phyloP scores from a whole-genome alignment of 257 asterid species.

The Prunella vulgaris region DNA sequence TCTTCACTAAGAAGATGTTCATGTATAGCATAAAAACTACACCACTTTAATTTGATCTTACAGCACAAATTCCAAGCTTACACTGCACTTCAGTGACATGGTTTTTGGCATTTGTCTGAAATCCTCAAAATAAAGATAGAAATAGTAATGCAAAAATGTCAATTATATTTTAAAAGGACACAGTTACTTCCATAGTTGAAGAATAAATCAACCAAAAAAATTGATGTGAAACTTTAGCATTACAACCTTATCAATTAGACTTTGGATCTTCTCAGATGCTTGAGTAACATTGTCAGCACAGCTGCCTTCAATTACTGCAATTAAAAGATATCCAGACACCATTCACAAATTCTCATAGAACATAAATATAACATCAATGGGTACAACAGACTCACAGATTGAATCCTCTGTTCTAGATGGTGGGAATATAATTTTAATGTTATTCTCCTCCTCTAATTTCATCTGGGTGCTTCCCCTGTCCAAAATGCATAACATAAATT shows the following conservation, averaged over 20 bases:
- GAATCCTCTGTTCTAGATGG: conserved; percentile 54
- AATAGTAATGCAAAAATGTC: neutral
- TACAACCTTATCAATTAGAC: conserved; percentile 61
- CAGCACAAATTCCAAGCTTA: neutral
- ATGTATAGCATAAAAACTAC: neutral
- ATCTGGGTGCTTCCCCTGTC: conserved; percentile 65
- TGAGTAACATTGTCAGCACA: conserved; percentile 64
- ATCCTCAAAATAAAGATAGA: neutral
- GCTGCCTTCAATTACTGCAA: conserved; percentile 76
- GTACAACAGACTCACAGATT: conserved; percentile 57
- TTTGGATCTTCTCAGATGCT: conserved; percentile 63
- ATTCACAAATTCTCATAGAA: neutral
- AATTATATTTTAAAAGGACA: neutral
- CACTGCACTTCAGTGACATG: neutral
- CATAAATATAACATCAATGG: neutral
- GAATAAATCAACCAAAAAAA: neutral
- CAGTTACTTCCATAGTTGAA: neutral
- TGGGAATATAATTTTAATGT: conserved; percentile 60
- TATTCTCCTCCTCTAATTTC: conserved; percentile 56
- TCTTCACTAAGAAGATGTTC: neutral
- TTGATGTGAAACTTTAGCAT: conserved; percentile 5
- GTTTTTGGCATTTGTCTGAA: neutral
- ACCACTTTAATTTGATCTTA: neutral
- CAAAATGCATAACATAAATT: conserved; percentile 13
- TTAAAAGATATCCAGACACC: conserved; percentile 18